Conservation (phyloP, 441 rosid genomes). For the Erodium trifolium region DNA sequence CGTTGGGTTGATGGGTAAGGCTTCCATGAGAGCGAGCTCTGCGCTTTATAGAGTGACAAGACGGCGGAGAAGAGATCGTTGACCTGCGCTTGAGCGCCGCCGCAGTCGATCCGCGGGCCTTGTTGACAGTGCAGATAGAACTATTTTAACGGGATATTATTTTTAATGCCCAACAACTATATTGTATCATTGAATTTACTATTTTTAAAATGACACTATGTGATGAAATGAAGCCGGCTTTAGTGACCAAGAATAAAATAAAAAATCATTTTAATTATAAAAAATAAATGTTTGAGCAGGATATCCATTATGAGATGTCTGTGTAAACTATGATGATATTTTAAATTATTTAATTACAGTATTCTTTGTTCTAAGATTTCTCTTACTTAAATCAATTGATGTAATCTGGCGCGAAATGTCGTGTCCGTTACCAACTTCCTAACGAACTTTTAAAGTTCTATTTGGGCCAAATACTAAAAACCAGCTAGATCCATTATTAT, state of each 20-base stretch:
- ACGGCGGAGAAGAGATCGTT: neutral
- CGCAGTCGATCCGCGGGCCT: neutral
- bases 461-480: neutral
- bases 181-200: too few relatives aligned
- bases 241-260: neutral
- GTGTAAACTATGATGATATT: too few relatives aligned
- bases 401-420: neutral
- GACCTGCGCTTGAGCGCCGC: neutral
- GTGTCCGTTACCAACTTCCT: constrained; percentile 1
- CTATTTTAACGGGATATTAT: neutral
- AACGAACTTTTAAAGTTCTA: neutral
- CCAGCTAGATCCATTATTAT: neutral
- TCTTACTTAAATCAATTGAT: too few relatives aligned
- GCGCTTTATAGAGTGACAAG: neutral
- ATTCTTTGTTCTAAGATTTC: too few relatives aligned
- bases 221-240: neutral
- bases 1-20: neutral
- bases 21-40: neutral
- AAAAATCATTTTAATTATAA: too few relatives aligned
- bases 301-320: too few relatives aligned
- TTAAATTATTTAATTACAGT: too few relatives aligned
- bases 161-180: neutral
- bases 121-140: neutral
- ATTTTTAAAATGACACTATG: too few relatives aligned
- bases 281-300: too few relatives aligned